These are phyloP conservation scores for Xylariaceae sp. DNA, from an alignment of 2,329 filamentous ascomycete species.

Conservation along the genomic window DNA sequence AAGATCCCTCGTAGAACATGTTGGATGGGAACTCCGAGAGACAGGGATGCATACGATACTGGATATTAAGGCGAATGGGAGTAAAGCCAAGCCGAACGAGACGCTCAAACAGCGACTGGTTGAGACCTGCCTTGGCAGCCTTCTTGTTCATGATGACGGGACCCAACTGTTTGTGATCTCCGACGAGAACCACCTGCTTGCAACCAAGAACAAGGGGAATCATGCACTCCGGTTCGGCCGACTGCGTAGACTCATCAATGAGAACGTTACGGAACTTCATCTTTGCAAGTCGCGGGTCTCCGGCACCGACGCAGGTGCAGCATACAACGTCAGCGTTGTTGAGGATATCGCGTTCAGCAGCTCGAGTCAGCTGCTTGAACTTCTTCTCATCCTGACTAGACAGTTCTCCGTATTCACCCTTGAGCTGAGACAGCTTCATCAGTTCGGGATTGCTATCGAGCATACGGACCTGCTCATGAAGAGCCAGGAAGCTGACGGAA, in stretches of 20 bases:
- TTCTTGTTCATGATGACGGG: constrained; percentile 99
- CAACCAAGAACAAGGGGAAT: constrained; percentile 94
- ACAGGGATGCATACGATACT: constrained; percentile 99
- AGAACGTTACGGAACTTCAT: constrained; percentile 98
- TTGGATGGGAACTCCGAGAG: constrained; percentile 96
- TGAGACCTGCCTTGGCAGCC: constrained; percentile 92
- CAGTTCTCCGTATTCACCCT: constrained; percentile 83
- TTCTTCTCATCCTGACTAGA: constrained; percentile 98
- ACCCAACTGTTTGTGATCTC: constrained; percentile 95
- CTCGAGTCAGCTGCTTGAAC: constrained; percentile 90
- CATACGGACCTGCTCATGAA: constrained; percentile 96
- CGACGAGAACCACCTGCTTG: constrained; percentile 98
- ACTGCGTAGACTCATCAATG: constrained; percentile 97
- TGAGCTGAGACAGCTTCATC: constrained; percentile 86
- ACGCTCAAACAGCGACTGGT: constrained; percentile 97
- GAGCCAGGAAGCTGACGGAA: constrained; percentile 89
- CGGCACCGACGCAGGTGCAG: constrained; percentile 96
- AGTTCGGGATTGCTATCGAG: constrained; percentile 94
- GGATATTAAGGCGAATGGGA: constrained; percentile 89
- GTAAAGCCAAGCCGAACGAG: constrained; percentile 85
- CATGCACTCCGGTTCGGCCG: constrained; percentile 97
- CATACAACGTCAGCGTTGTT: constrained; percentile 96
- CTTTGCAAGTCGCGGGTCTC: constrained; percentile 89
- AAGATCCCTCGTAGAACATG: constrained; percentile 98
- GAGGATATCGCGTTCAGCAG: constrained; percentile 90